Evolutionary conservation across 2,329 filamentous ascomycete species (phyloP), one percentile per base, ranked within the genome.

Genomic region (Cytospora paraplurivora): DNA sequence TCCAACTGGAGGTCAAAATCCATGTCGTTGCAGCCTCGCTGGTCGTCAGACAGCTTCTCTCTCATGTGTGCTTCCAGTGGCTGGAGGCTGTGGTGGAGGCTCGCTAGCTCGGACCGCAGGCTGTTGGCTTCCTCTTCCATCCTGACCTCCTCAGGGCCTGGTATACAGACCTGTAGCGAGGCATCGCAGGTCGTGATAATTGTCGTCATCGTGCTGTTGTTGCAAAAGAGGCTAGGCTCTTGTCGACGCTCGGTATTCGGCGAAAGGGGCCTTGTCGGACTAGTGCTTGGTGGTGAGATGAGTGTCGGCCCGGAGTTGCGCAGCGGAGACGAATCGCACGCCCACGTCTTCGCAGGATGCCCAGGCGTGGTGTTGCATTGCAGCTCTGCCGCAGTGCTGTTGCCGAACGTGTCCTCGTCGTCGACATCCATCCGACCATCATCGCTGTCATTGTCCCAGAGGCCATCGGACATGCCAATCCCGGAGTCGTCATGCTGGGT

Each of bases 1-100:
- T 66, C 64, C 13, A 62, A 59, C 19, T 66, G 64, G 12, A 66
- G 57, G 10, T 58, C 56, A 12, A 64, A 32, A 19, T 66, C 64
- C 2, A 53, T 49, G 19, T 61, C 64, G 19, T 21, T 38, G 19
- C n/a, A 11, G 13, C 27, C 5, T 17, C 12, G 56, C 56, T 47
- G 35, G 6, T 19, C 27, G 27, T n/a, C 27, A 1, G 38, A 47
- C 1, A 66, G 35, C 38, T 59, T 64, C 15, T 56, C 62, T 17
- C 38, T 53, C 15, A 62, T 33, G 8, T 53, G 53, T 19, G 53
- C 32, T 19, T 59, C 52, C 8, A 51, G 57, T 4, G 32, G 54
- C 21, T 17, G 21, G 8, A 66, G 49, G 10, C 33, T 51, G 21
- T 64, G 32, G 27, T 52, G 37, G 7, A 63, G 57, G 33, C 37